Base-by-base conservation (phyloP, 495 filamentous ascomycete genomes). In the Aspergillus sclerotioniger region DNA sequence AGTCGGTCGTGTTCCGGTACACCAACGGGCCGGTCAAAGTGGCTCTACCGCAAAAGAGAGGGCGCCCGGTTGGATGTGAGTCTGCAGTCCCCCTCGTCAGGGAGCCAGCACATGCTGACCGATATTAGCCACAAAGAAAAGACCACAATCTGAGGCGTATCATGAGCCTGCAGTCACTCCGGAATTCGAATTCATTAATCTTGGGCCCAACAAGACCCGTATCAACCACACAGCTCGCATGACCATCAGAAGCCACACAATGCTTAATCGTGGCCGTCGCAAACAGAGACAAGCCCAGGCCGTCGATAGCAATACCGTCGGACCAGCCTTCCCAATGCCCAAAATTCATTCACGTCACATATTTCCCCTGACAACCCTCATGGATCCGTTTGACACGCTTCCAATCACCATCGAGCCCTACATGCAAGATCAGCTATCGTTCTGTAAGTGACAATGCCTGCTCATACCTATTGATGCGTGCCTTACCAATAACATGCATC, bases 341-440 rank as follows among this genome's bases (percentile, higher is more conserved):
- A 13, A n/a, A n/a, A 41, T n/a, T 15, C 13, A 15, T n/a, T 13
- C 37, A 2, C 37, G 13, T 12, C 12, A 6, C 12, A 6, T 41
- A n/a, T n/a, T n/a, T 41, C n/a, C 13, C 37, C 33, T 15, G 33
- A 37, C 37, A 41, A 15, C 2, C 7, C 35, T 1, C 9, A 21
- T n/a, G 37, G 51, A 53, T 44, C 51, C 51, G 10, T 53, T 53
- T 16, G 37, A 53, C 10, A 53, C 51, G 10, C 19, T 53, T 19
- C 51, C 51, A 3, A 53, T 53, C 10, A 10, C 5, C 3, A 0
- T 53, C n/a, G 51, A 53, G 35, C 51, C 51, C 5, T 53, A 53
- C 16, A 53, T 53, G 51, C 37, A 53, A n/a, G 51, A 43, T 21
- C 19, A 28, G 4, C 16, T 53, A 4, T 19, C 21, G 4, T 53